Evolutionary conservation across 1,284 basidiomycete genomes (phyloP).

Genomic region (Macrocystidia cucumis): DNA sequence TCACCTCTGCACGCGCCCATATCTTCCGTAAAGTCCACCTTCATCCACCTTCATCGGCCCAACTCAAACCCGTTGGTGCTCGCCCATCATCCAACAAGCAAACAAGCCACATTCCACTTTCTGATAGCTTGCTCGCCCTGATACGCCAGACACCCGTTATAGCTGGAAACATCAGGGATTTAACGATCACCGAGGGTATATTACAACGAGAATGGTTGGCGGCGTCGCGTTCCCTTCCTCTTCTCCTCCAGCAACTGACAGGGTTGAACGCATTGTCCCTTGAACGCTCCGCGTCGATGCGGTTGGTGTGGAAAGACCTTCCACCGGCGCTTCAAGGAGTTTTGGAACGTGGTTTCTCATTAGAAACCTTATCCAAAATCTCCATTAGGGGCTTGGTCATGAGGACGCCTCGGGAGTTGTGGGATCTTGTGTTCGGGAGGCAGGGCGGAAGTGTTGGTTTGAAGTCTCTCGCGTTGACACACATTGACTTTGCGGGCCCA

Average conservation of each 20-base stretch:
- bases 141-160: not conserved
- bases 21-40: constrained; percentile 1
- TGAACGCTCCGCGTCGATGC: constrained; percentile 14
- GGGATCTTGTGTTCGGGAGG: too few relatives aligned
- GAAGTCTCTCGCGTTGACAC: too few relatives aligned
- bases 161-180: not conserved
- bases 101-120: too few relatives aligned
- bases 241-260: constrained; percentile 12
- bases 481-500: too few relatives aligned
- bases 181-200: constrained; percentile 13
- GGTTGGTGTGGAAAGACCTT: constrained; percentile 13
- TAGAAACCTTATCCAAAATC: too few relatives aligned
- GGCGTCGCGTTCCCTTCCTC: constrained; percentile 11
- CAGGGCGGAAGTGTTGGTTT: too few relatives aligned
- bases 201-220: constrained; percentile 15
- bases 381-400: too few relatives aligned
- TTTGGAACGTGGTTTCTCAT: too few relatives aligned
- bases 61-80: not conserved
- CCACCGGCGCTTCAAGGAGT: constrained; percentile 10
- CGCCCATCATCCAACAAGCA: too few relatives aligned
- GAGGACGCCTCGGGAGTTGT: too few relatives aligned
- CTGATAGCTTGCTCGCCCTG: not conserved
- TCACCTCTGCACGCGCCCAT: not conserved
- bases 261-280: constrained; percentile 15
- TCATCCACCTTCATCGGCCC: not conserved